Evolutionary conservation across 176 grass and related monocot species (phyloP).

Genomic region (sorghum (Sorghum bicolor)): DNA sequence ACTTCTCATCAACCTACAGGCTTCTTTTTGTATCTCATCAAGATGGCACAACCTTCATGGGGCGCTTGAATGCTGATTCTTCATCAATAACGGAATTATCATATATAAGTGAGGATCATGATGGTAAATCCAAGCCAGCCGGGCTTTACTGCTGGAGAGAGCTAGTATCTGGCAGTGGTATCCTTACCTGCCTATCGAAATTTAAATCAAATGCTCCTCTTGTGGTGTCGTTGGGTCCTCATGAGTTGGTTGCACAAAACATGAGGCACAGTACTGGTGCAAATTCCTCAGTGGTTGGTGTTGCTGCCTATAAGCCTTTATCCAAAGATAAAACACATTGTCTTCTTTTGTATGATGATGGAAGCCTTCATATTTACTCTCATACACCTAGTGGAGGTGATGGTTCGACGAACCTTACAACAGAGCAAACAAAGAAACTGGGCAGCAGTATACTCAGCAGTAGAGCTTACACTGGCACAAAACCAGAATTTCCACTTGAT

Average conservation of each 20-base stretch:
- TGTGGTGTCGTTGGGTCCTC: constrained; percentile 59
- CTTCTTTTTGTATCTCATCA: constrained; percentile 88
- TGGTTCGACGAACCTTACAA: constrained; percentile 35
- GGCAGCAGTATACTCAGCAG: constrained; percentile 73
- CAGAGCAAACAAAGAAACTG: constrained; percentile 90
- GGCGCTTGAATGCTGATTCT: constrained; percentile 68
- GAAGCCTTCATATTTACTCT: constrained; percentile 92
- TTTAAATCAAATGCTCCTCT: constrained; percentile 71
- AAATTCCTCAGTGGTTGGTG: constrained; percentile 74
- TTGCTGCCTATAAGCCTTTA: constrained; percentile 93
- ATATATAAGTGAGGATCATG: constrained; percentile 75
- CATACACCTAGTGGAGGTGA: constrained; percentile 64
- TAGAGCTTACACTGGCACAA: constrained; percentile 66
- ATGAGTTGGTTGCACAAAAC: constrained; percentile 71
- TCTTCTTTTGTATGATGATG: constrained; percentile 97
- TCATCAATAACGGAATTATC: constrained; percentile 69
- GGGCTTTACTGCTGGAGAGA: constrained; percentile 90
- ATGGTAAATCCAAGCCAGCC: constrained; percentile 70
- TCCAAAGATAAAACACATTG: constrained; percentile 96
- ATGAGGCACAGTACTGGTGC: constrained; percentile 66
- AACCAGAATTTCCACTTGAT: constrained; percentile 88
- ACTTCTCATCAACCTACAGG: constrained; percentile 91
- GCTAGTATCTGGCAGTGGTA: constrained; percentile 75
- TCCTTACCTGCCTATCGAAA: constrained; percentile 79
- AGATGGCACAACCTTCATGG: constrained; percentile 79